These are phyloP conservation scores for Beauveria australis DNA, from an alignment of 2,329 filamentous ascomycete genomes.

Conservation along the genomic window DNA sequence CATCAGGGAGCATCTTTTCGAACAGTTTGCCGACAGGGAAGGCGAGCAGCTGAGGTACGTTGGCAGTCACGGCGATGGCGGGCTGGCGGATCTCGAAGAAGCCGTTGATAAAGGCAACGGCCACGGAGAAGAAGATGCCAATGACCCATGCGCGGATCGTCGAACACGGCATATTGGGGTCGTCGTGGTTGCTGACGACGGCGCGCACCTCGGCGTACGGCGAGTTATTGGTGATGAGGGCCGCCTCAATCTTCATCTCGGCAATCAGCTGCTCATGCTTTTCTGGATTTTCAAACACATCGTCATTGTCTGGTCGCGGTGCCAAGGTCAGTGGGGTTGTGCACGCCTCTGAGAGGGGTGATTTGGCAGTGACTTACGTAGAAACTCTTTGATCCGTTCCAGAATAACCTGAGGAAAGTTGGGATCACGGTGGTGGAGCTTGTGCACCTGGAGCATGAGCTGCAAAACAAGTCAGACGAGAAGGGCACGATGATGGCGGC, in stretches of 20 bases:
- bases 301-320: conserved; percentile 14
- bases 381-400: conserved; percentile 19
- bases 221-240: conserved; percentile 22
- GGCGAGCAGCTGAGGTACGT: conserved; percentile 28
- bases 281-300: conserved; percentile 29
- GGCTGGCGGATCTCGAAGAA: conserved; percentile 30
- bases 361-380: conserved; percentile 6
- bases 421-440: conserved; percentile 20
- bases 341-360: no score
- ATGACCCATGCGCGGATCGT: conserved; percentile 28
- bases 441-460: conserved; percentile 18
- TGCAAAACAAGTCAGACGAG: background rate
- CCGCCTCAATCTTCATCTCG: conserved; percentile 25
- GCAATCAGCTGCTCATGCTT: conserved; percentile 26
- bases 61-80: conserved; percentile 26
- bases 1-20: conserved; percentile 36
- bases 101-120: conserved; percentile 25
- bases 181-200: conserved; percentile 30
- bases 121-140: conserved; percentile 23
- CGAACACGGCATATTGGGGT: conserved; percentile 24
- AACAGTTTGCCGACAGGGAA: conserved; percentile 24
- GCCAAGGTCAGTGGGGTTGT: background rate
- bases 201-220: conserved; percentile 28
- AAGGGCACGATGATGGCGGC: background rate
- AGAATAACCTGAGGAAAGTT: conserved; percentile 20